phyloP scores from a whole-genome alignment of 2,329 filamentous ascomycete species.

The Aspergillus terreus region DNA sequence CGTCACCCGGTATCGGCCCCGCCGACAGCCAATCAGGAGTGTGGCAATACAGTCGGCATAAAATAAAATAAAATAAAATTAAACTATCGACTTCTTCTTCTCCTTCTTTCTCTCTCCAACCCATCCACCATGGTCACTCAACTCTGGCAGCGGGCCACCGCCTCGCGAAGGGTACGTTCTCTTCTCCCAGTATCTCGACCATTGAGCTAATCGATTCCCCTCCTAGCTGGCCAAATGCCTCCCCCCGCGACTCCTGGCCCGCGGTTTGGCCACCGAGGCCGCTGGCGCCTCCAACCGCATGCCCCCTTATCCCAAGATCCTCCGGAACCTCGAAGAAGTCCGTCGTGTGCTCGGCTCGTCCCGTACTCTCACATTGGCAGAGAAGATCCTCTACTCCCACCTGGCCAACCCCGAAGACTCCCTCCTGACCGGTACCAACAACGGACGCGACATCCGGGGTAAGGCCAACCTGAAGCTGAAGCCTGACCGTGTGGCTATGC shows the following conservation, averaged over 20 bases:
- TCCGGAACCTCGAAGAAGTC: slow-evolving; percentile 72
- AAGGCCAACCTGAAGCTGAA: slow-evolving; percentile 93
- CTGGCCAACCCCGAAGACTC: slow-evolving; percentile 86
- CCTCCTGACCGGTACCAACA: slow-evolving; percentile 74
- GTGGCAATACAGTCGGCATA: neutral
- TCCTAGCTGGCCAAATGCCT: slow-evolving; percentile 21
- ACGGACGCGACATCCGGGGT: slow-evolving; percentile 79
- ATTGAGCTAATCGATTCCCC: slow-evolving; percentile 1
- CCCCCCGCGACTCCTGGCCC: slow-evolving; percentile 24
- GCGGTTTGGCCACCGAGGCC: slow-evolving; percentile 36
- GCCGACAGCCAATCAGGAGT: neutral
- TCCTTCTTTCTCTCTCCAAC: slow-evolving; percentile 1
- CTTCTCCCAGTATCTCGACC: neutral
- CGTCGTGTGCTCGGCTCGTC: slow-evolving; percentile 64
- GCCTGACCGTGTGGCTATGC: slow-evolving; percentile 97
- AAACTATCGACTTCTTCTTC: neutral
- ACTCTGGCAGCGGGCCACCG: slow-evolving; percentile 35
- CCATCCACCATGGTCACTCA: slow-evolving; percentile 34
- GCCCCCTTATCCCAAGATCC: slow-evolving; percentile 78
- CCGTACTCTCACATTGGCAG: slow-evolving; percentile 74
- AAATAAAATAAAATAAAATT: neutral
- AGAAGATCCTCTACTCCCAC: slow-evolving; percentile 98
- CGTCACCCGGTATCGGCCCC: slow-evolving; percentile 3
- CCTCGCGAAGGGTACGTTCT: slow-evolving; percentile 35
- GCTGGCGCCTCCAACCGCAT: slow-evolving; percentile 49